phyloP scores from a whole-genome alignment of 139 green algal species.

The Ettlia oleoabundans region DNA sequence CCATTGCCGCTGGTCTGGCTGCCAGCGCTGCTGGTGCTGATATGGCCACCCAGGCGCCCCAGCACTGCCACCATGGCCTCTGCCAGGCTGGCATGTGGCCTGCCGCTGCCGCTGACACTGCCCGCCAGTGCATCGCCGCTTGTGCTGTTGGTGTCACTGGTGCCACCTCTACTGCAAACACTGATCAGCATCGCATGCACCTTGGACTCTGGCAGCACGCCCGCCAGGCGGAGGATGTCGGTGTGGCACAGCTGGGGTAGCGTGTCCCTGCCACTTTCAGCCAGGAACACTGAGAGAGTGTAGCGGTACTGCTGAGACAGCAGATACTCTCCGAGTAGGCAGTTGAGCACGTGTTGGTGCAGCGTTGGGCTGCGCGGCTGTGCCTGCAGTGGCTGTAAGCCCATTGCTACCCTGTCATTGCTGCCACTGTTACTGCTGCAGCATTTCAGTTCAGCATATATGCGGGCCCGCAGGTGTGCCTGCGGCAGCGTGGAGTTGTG shows the following conservation, averaged over 20 bases:
- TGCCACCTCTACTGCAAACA: not conserved
- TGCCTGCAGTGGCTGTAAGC: not conserved
- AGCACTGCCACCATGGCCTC: conserved; percentile 9
- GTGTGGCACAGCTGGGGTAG: conserved; percentile 2
- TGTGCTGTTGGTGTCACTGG: not conserved
- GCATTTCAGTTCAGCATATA: conserved; percentile 33
- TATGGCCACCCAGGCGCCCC: not conserved
- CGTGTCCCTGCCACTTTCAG: conserved; percentile 10
- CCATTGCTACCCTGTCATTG: not conserved
- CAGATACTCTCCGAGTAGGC: conserved; percentile 29
- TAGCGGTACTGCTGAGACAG: not conserved
- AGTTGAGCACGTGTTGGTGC: conserved; percentile 31
- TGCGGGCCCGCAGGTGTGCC: conserved; percentile 21
- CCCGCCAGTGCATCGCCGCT: too few relatives aligned
- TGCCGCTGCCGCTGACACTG: not conserved
- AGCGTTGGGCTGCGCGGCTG: conserved; percentile 3
- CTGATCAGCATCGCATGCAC: conserved; percentile 11
- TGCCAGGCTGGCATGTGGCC: conserved; percentile 5
- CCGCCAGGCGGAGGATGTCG: conserved; percentile 30
- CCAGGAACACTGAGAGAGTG: conserved; percentile 32
- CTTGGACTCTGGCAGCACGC: conserved; percentile 13
- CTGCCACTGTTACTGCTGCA: too few relatives aligned
- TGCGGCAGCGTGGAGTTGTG: not conserved
- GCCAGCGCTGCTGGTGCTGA: not conserved
- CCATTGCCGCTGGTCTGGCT: conserved; percentile 20